Conservation (phyloP, 1,284 basidiomycete species). For the Rhodotorula sp. region DNA sequence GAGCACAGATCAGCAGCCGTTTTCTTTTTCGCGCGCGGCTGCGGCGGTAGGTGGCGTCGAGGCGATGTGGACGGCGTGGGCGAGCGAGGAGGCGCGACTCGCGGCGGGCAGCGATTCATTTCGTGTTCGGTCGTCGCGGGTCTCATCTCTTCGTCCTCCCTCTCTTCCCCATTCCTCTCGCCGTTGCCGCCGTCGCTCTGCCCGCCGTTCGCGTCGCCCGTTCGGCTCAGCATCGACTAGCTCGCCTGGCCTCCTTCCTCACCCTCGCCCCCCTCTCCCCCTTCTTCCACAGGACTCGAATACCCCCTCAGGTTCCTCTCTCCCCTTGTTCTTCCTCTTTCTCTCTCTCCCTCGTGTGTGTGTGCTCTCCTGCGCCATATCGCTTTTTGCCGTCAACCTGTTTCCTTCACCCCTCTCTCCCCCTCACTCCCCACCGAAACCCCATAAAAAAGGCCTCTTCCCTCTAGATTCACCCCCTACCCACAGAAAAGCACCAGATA, state of each 20-base stretch:
- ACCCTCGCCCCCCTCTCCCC: not conserved
- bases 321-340: not conserved
- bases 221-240: conserved; percentile 1
- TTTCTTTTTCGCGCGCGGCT: not conserved
- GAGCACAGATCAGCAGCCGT: conserved; percentile 11
- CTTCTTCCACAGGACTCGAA: not conserved
- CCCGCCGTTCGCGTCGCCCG: not conserved
- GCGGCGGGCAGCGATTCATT: conserved; percentile 25
- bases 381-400: not conserved
- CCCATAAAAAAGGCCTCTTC: not conserved
- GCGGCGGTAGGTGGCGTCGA: not conserved
- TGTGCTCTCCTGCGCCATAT: conserved; percentile 1
- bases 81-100: not conserved
- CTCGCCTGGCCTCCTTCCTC: not conserved
- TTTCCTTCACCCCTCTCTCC: not conserved
- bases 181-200: not conserved
- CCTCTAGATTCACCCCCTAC: not conserved
- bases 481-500: not conserved
- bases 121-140: conserved; percentile 14
- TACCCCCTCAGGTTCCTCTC: not conserved
- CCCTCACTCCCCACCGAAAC: not conserved
- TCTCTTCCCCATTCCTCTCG: no score
- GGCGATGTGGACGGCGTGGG: not conserved
- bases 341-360: not conserved
- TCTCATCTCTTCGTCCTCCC: not conserved